Base-by-base conservation (phyloP, 73 alveolate species). In the Strombidium stylifer region DNA sequence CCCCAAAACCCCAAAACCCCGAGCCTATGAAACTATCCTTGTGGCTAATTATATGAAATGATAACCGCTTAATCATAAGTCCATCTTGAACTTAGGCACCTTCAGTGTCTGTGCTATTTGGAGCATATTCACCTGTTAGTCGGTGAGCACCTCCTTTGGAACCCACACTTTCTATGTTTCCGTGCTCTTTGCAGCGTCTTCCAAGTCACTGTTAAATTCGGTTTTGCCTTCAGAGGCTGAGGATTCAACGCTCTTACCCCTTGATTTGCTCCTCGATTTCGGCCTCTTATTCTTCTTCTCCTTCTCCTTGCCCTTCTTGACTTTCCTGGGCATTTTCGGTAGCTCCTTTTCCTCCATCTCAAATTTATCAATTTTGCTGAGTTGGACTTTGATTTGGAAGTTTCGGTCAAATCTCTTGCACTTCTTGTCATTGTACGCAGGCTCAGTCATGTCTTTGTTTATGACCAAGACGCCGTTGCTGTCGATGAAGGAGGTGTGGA, bases 351-450 rank as follows among this genome's bases (percentile, higher is more conserved):
- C 59, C 26, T 52, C 53, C 59, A 68, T 54, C 35, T 68, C 21
- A 53, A 31, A 51, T 26, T 53, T 68, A 35, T 55, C 50, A 14
- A 77, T 56, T 1, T 19, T 24, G 51, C 60, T 47, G 65, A 31
- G 26, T 60, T 79, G 50, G 6, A 79, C 45, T 59, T 84, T 89
- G 11, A 84, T 46, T 67, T 80, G 60, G 45, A 84, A 84, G 31
- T 84, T 77, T 25, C 67, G 41, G 18, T 67, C 82, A 62, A 57
- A 84, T 15, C 39, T 71, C 23, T 50, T 58, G 32, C 82, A 73
- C 35, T 85, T 86, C 65, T 67, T 81, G 61, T 90, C 98, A 56
- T 75, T 80, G 54, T 83, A 77, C 4, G 96, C 95, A 44, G 76
- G 79, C 41, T 91, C 98, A 2, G 88, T 73, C 90, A 78, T 78